Evolutionary conservation across 2,329 filamentous ascomycete genomes (phyloP).

Genomic region (Didymella exigua): DNA sequence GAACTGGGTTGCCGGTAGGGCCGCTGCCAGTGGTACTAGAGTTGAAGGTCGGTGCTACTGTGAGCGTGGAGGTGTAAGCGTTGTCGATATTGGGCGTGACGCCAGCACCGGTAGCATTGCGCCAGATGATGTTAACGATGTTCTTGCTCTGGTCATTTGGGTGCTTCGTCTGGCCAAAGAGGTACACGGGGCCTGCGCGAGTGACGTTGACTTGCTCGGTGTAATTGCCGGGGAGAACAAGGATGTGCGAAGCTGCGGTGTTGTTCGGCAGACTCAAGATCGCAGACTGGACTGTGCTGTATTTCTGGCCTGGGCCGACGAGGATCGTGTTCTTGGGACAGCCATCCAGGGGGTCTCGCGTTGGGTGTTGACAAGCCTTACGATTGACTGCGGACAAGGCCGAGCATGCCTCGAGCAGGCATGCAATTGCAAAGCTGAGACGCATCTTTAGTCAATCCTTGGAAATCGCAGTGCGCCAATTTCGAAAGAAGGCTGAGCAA

Average conservation of each 20-base stretch:
- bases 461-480: background rate
- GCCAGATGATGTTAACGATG: conserved; percentile 64
- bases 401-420: conserved; percentile 22
- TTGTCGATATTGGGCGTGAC: conserved; percentile 60
- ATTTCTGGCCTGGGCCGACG: conserved; percentile 32
- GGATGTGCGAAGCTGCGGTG: conserved; percentile 58
- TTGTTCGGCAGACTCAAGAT: conserved; percentile 55
- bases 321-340: conserved; percentile 46
- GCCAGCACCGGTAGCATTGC: conserved; percentile 58
- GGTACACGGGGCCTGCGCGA: conserved; percentile 63
- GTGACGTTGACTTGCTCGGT: conserved; percentile 70
- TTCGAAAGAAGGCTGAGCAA: background rate
- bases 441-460: conserved; percentile 20
- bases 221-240: conserved; percentile 66
- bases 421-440: conserved; percentile 6
- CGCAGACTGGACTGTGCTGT: conserved; percentile 55
- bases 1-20: conserved; percentile 66
- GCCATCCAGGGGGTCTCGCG: conserved; percentile 45
- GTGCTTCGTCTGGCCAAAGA: conserved; percentile 63
- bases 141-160: conserved; percentile 57
- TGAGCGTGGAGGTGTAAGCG: conserved; percentile 65
- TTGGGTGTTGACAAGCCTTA: conserved; percentile 47
- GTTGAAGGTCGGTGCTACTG: conserved; percentile 68
- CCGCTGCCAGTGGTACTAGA: conserved; percentile 67
- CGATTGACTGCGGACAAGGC: conserved; percentile 26